Base-by-base conservation (phyloP, 176 grass and related monocot species). In the Chloris gayana region DNA sequence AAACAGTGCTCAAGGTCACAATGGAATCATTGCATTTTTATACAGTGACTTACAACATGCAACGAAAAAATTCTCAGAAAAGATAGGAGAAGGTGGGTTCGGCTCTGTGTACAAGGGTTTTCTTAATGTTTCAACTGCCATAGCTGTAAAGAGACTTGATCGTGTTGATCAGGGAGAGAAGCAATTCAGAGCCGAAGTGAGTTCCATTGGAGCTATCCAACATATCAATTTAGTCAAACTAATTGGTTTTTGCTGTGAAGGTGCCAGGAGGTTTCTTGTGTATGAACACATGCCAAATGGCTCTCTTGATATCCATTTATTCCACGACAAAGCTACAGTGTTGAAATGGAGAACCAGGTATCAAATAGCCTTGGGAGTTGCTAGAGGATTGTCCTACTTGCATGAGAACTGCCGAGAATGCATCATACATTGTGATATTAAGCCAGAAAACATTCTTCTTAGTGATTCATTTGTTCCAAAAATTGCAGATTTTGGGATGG, bases 401-500 rank as follows among this genome's bases (percentile, higher is more conserved):
- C 73, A 61, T 27, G 34, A 41, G 34, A 27, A 18, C 3, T 61
- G 73, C 4, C 14, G 33, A 5, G 73, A 75, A 7, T 75, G 54
- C 35, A 75, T 75, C 54, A 61, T 75, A 41, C 73, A 61, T 18
- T 75, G 73, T 21, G 73, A 75, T 26, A 61, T 75, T 9, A 75
- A 75, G 25, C 73, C 53, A 2, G 54, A 75, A 42, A 75, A 75
- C 8, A 75, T 75, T 42, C 73, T 75, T 5, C 73, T 75, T 19
- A 1, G 1, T 29, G 73, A 41, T 27, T 61, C 73, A 2, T 75
- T 29, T 29, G 0, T 61, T 22, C 73, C 73, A 1, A 75, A 75
- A 61, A 75, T 75, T 4, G 34, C 54, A 41, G 73, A 75, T 61
- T 75, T 75, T 26, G 73, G 73, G 35, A 75, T 75, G 73, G 54